Base-by-base conservation (phyloP, 192 early-diverging fungal species). In the Coemansia reversa region DNA sequence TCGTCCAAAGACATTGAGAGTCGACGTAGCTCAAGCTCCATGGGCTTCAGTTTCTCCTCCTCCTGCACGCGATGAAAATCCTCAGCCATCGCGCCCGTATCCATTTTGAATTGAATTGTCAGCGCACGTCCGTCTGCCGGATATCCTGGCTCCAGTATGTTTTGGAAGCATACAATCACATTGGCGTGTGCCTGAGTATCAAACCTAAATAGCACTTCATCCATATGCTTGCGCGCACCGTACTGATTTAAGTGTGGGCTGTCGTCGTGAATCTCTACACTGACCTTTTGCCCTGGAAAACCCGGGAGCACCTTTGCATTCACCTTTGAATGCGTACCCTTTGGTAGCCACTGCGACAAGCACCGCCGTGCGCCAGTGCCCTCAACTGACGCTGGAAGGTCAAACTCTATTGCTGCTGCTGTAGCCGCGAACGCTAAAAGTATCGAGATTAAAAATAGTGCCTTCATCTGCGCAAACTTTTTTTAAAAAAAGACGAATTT, bases 11-110 rank as follows among this genome's bases (percentile, higher is more conserved):
- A 69, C 70, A 85, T 84, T 74, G 94, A 92, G 51, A 95, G 74
- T 54, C 90, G 85, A 52, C 88, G 82, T 23, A 97, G 71, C 79
- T 96, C 95, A n/a, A 90, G 59, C 74, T 97, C 95, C 70, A 94
- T 77, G 23, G 95, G 95, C 70, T 85, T 85, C 20, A 97, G 75
- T 71, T 94, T 92, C 72, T 95, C 90, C 27, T 88, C 76, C 57
- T 86, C 84, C 35, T 85, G 85, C 51, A 92, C 48, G 62, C 86
- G 86, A 48, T 75, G 63, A 57, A 85, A 86, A 60, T 95, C 95
- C 56, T 89, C 83, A 20, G 93, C 89, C 72, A 93, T 90, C 19
- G 93, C 91, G 30, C 94, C 94, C 30, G 93, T 87, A 39, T 92
- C 89, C 55, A 95, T 85, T 55, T 88, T 88, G 23, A 97, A 70